Evolutionary conservation across 169 alveolate species (phyloP).

Genomic region (Plasmodium sp.): DNA sequence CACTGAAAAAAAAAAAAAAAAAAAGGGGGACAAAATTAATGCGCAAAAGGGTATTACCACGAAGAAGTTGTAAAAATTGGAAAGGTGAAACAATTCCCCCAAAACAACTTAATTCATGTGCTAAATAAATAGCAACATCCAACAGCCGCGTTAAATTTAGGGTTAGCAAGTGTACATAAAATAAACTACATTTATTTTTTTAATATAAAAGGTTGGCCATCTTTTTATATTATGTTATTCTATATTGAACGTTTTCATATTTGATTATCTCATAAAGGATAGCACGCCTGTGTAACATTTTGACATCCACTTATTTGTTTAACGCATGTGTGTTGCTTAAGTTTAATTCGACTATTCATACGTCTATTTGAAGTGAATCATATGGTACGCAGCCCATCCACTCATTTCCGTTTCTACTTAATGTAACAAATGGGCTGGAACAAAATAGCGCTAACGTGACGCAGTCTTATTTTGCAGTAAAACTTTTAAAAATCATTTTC

Average conservation of each 20-base stretch:
- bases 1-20: constrained; percentile 86
- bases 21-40: not conserved
- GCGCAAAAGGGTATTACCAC: not conserved
- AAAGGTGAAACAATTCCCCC: not conserved
- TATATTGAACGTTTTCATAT: not conserved
- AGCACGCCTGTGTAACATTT: not conserved
- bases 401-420: not conserved
- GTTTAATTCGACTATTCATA: not conserved
- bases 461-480: not conserved
- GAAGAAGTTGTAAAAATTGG: not conserved
- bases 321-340: not conserved
- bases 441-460: not conserved
- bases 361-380: not conserved
- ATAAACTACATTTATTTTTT: not conserved
- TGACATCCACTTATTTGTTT: not conserved
- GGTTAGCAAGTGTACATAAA: not conserved
- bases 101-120: not conserved
- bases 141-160: not conserved
- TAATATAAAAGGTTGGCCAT: not conserved
- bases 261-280: not conserved
- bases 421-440: not conserved
- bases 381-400: not conserved
- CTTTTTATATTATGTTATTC: not conserved
- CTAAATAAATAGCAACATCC: not conserved
- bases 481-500: not conserved